A percentile compares a stretch with the other conserved stretches of the same genome.
These are phyloP conservation scores for Blumeriella jaapii DNA, from an alignment of 2,329 filamentous ascomycete genomes.

Conservation along the genomic window DNA sequence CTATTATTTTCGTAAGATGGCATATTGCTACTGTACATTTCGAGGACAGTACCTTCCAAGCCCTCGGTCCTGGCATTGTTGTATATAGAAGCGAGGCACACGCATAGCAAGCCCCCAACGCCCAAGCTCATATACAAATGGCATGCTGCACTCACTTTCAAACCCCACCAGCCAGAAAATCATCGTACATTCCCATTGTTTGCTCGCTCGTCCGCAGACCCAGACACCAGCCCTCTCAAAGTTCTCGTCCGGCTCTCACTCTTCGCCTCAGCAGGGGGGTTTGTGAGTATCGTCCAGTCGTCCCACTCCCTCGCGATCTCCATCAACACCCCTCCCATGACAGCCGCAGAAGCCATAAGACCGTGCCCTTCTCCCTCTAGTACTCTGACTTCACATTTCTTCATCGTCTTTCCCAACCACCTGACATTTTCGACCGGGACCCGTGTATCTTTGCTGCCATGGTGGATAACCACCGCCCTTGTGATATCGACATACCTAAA, in stretches of 20 bases:
- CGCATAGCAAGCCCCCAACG: conserved; percentile 1
- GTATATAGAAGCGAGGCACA: too few species aligned
- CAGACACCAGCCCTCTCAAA: conserved; percentile 24
- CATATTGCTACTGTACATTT: too few species aligned
- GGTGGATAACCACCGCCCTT: conserved; percentile 82
- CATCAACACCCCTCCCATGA: conserved; percentile 90
- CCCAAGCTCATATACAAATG: too few species aligned
- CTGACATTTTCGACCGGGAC: conserved; percentile 91
- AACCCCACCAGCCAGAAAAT: too few species aligned
- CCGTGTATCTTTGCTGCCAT: conserved; percentile 79
- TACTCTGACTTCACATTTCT: conserved; percentile 80
- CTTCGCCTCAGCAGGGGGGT: conserved; percentile 19
- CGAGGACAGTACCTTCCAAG: too few species aligned
- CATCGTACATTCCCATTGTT: conserved; percentile 1
- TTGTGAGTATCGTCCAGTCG: conserved; percentile 61
- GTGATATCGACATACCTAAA: conserved; percentile 97
- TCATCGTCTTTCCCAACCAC: conserved; percentile 92
- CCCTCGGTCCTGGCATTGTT: conserved; percentile 1
- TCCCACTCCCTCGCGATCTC: conserved; percentile 94
- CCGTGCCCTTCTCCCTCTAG: conserved; percentile 89
- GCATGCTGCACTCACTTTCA: too few species aligned
- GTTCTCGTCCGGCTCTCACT: conserved; percentile 20
- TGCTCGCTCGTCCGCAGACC: conserved; percentile 21
- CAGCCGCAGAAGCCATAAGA: conserved; percentile 83
- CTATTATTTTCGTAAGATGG: too few species aligned